These are phyloP conservation scores for Polyporus tsugae DNA, from an alignment of 1,284 basidiomycete species.

Conservation along the genomic window DNA sequence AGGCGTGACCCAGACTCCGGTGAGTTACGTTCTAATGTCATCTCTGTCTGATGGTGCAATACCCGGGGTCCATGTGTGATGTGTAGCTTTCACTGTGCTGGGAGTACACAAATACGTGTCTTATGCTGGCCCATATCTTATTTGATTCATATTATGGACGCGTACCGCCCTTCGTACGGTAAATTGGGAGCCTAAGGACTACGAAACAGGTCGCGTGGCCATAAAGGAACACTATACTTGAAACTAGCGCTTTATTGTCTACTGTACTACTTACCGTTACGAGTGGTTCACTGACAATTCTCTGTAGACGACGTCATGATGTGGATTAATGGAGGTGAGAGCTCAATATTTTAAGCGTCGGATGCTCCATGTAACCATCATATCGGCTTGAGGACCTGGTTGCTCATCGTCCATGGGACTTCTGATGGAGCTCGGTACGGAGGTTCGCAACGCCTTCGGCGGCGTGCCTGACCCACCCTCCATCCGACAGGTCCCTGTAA, in stretches of 20 bases:
- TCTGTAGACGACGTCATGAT: conserved; percentile 67
- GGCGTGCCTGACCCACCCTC: too few species aligned
- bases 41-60: background rate
- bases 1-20: conserved; percentile 67
- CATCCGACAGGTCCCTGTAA: conserved; percentile 58
- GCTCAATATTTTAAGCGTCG: background rate
- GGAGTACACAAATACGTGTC: background rate
- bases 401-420: conserved; percentile 72
- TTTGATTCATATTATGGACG: background rate
- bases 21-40: conserved; percentile 20
- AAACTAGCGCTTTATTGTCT: background rate
- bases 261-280: background rate
- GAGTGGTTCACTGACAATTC: background rate
- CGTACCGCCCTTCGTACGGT: too few species aligned
- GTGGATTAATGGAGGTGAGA: conserved; percentile 74
- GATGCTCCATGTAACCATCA: background rate
- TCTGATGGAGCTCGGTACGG: conserved; percentile 57
- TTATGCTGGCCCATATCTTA: background rate
- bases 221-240: background rate
- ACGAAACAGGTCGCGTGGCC: background rate
- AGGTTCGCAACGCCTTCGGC: background rate
- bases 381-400: conserved; percentile 55
- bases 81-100: background rate
- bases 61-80: background rate
- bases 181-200: background rate